A percentile compares a stretch with the other conserved stretches of the same genome.
Evolutionary conservation across 2,329 filamentous ascomycete genomes (phyloP).

Genomic region (Blastomyces parvus): DNA sequence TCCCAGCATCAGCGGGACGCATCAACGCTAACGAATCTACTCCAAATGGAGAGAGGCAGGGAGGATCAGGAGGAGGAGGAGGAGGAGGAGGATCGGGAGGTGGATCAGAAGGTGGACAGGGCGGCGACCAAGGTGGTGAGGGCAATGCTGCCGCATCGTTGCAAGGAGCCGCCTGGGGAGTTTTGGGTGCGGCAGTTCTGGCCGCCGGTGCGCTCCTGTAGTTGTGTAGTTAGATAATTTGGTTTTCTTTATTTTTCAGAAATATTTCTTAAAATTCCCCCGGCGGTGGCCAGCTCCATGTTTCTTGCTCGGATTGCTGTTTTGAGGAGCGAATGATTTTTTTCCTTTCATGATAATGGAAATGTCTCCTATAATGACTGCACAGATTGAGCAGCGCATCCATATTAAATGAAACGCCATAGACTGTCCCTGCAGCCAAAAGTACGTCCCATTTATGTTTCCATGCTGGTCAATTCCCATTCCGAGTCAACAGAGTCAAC

Average conservation of each 20-base stretch:
- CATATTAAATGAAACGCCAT: neutral
- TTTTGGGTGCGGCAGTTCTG: conserved; percentile 27
- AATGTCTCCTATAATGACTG: neutral
- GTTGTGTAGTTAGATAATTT: neutral
- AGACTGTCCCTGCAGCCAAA: too few relatives aligned
- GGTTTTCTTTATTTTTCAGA: neutral
- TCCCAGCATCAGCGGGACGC: conserved; percentile 29
- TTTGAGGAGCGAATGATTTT: too few relatives aligned
- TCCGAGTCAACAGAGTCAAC: too few relatives aligned
- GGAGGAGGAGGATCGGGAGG: too few relatives aligned
- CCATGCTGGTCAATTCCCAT: too few relatives aligned
- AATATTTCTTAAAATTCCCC: neutral
- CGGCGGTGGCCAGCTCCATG: neutral
- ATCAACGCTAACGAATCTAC: conserved; percentile 40
- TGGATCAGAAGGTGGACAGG: conserved; percentile 9
- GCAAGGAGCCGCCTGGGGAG: conserved; percentile 30
- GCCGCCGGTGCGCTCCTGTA: conserved; percentile 27
- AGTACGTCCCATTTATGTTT: neutral
- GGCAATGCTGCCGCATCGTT: conserved; percentile 23
- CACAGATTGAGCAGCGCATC: neutral
- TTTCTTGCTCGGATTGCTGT: neutral
- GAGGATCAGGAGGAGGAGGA: too few relatives aligned
- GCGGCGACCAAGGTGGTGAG: conserved; percentile 3
- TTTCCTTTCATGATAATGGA: neutral
- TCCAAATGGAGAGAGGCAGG: conserved; percentile 25